phyloP scores from a whole-genome alignment of 257 asterid genomes.

The Solanum chiquidenum region DNA sequence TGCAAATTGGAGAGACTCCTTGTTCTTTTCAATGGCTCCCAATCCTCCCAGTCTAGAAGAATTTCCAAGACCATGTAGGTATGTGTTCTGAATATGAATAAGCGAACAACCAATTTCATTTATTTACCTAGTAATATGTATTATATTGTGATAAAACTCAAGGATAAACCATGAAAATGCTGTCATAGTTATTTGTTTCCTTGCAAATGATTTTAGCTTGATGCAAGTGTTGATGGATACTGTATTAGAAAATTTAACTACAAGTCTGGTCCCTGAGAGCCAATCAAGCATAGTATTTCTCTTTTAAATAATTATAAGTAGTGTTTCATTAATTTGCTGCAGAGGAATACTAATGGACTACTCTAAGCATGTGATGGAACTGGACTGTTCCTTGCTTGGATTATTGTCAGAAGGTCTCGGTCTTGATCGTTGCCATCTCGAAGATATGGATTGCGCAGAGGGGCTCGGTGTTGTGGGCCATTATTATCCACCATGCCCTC shows the following conservation, averaged over 20 bases:
- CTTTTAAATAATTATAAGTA: background rate
- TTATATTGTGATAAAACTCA: background rate
- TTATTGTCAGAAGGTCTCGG: constrained; percentile 27
- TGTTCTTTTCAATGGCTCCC: constrained; percentile 15
- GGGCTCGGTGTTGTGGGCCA: constrained; percentile 25
- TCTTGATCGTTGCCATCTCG: constrained; percentile 12
- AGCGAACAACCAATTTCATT: too few relatives aligned
- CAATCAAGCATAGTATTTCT: background rate
- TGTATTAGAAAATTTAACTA: background rate
- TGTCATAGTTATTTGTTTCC: background rate
- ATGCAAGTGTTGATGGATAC: background rate
- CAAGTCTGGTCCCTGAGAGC: background rate
- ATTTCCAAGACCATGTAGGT: constrained; percentile 48
- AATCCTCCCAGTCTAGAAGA: constrained; percentile 38
- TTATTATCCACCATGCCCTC: constrained; percentile 43
- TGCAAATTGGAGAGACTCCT: constrained; percentile 40
- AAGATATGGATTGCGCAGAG: constrained; percentile 17
- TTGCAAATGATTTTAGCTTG: background rate
- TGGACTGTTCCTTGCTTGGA: constrained; percentile 12
- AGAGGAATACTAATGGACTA: constrained; percentile 26
- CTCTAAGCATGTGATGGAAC: constrained; percentile 10
- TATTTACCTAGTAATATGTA: background rate
- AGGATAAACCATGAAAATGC: background rate
- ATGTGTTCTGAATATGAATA: background rate
- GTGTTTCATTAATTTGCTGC: background rate